Evolutionary conservation across 2,329 filamentous ascomycete species (phyloP).

Genomic region (Coniella vitis): DNA sequence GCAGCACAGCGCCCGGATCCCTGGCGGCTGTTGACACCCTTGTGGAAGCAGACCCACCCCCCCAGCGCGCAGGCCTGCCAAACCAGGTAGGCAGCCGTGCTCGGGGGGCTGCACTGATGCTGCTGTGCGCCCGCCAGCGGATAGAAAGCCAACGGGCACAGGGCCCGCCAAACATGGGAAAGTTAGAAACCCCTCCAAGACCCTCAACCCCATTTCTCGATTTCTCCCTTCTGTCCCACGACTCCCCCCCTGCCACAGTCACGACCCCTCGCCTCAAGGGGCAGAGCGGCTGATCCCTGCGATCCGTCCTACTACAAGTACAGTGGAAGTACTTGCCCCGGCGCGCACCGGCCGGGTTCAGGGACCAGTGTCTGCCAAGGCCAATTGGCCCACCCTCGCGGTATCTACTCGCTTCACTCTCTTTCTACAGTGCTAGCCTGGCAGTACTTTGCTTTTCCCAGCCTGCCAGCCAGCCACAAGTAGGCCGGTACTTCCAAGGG

Average conservation of each 20-base stretch:
- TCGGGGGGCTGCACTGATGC: not conserved
- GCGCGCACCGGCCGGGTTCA: no score
- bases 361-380: not conserved
- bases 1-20: not conserved
- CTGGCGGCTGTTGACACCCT: not conserved
- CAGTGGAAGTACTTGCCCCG: not conserved
- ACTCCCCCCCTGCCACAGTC: not conserved
- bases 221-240: slow-evolving; percentile 1
- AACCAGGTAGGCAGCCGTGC: not conserved
- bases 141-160: not conserved
- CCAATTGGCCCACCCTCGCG: not conserved
- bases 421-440: not conserved
- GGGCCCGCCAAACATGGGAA: slow-evolving; percentile 2
- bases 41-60: not conserved
- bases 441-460: not conserved
- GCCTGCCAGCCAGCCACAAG: not conserved
- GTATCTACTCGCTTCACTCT: not conserved
- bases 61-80: no score
- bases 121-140: not conserved
- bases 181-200: not conserved
- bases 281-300: not conserved
- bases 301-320: not conserved
- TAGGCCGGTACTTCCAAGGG: no score
- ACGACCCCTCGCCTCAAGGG: not conserved
- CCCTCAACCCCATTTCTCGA: slow-evolving; percentile 2